Percentiles rank a stretch among this genome's conserved stretches.
Conservation (phyloP, 2,329 filamentous ascomycete species). For the Aureobasidium sp. region DNA sequence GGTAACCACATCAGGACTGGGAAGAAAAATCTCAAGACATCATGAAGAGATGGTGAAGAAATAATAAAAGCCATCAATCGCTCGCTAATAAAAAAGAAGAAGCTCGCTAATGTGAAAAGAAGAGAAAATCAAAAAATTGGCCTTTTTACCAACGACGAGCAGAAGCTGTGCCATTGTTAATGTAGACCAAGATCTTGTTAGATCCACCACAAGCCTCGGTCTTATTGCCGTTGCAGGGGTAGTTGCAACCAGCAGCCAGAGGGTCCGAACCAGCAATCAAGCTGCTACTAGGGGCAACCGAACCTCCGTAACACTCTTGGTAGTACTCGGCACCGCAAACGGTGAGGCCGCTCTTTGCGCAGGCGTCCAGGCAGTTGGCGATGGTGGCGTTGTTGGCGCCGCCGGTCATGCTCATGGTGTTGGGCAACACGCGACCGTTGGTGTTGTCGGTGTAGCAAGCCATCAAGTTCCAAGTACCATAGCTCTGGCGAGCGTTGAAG, state of each 20-base stretch:
- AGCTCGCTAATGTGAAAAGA: background rate
- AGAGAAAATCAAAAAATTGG: background rate
- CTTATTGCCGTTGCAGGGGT: constrained; percentile 21
- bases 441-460: constrained; percentile 20
- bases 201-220: constrained; percentile 24
- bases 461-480: constrained; percentile 19
- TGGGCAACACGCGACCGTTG: constrained; percentile 16
- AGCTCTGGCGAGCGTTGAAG: constrained; percentile 18
- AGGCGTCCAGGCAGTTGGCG: constrained; percentile 21
- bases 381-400: constrained; percentile 19
- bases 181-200: constrained; percentile 19
- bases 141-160: background rate
- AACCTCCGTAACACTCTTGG: constrained; percentile 20
- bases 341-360: constrained; percentile 16
- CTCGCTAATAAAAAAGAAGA: background rate
- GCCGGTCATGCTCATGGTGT: constrained; percentile 15
- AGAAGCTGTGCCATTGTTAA: constrained; percentile 17
- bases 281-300: constrained; percentile 12
- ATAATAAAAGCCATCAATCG: background rate
- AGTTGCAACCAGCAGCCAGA: constrained; percentile 20
- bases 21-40: background rate
- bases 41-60: background rate
- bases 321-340: constrained; percentile 24
- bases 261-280: constrained; percentile 16
- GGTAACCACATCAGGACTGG: background rate